Base-by-base conservation (phyloP, 2,329 filamentous ascomycete species). In the Diaporthe citrichinensis region DNA sequence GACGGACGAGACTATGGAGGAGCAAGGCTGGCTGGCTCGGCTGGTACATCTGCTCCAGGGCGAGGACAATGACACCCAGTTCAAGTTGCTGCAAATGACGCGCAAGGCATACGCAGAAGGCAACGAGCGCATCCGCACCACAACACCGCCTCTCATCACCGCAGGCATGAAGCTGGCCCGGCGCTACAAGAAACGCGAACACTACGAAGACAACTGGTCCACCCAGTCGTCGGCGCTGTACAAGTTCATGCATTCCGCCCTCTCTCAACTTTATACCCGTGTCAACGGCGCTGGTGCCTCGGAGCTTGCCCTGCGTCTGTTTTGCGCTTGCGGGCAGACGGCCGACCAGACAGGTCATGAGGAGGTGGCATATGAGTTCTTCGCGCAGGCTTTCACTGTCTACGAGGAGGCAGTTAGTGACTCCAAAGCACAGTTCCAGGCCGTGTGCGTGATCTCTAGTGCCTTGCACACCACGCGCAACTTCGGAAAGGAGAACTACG, bases 331-430 rank as follows among this genome's bases (percentile, higher is more conserved):
- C 81, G 97, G 97, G 31, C 96, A 98, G 86, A 94, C 97, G 44
- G 96, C 97, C 15, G 96, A 98, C 80, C 93, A 97, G 84, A 95
- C 92, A 15, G 94, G 94, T 2, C 97, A 98, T 79, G 96, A 99
- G 83, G 97, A 99, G 85, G 95, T 98, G 57, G 94, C 95, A 15
- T 99, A 99, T 83, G 97, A 99, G 82, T 99, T 97, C 87, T 98
- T 98, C 80, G 97, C 97, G 0, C 97, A 99, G 84, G 96, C 97
- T 0, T 99, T 99, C 80, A 98, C 96, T 0, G 95, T 98, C 12
- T 99, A 99, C 82, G 97, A 99, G 83, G 97, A 99, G 84, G 94
- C 95, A 0, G 94, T 99, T 78, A 97, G 95, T 77, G 97, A 99
- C 83, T 98, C 95, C 23, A 93, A 97, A 83, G 96, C 96, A 20